Evolutionary conservation across 371 early-diverging fungal genomes (phyloP), one percentile per base, ranked within the genome.

Genomic region (Umbelopsis sp.): DNA sequence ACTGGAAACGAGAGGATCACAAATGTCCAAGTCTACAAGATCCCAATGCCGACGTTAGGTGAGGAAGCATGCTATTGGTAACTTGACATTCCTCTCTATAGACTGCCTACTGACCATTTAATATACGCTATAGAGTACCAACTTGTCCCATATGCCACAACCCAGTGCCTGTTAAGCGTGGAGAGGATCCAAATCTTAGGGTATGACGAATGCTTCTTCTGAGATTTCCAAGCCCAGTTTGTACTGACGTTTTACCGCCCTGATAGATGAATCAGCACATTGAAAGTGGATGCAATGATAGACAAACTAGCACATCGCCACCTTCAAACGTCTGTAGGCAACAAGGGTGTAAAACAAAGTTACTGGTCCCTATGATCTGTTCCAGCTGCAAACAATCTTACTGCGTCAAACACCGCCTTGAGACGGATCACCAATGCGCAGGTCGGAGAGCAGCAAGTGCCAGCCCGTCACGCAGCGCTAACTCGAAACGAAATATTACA

Each of bases 361-460:
- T 84, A 46, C 70, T 87, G 11, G 87, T 90, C 8, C 87, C 86
- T 8, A 81, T 89, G 70, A 66, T 82, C 24, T 90, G 90, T 67
- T 71, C 83, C 63, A 81, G 77, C 24, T 90, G 90, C 69, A 75
- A 78, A 5, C 72, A 81, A n/a, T 78, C 85, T 10, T 90, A 78
- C 67, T 90, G 90, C 70, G 81, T 90, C 50, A 87, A 88, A 62
- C 90, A 90, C 76, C 78, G 90, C 44, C 65, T 87, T n/a, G 86
- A 79, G 41, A 62, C 78, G 12, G 90, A 90, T 48, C 90, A 90
- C 76, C 72, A 78, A 22, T 90, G 90, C 53, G 52, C 71, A 68
- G 76, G 78, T n/a, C 68, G 72, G 64, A 66, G 66, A 37, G 52
- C 52, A n/a, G 53, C 37, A 12, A 48, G 45, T 18, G 48, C 71